Conservation (phyloP, 208 protist genomes). For the Herpetomonas samuelpessoai region DNA sequence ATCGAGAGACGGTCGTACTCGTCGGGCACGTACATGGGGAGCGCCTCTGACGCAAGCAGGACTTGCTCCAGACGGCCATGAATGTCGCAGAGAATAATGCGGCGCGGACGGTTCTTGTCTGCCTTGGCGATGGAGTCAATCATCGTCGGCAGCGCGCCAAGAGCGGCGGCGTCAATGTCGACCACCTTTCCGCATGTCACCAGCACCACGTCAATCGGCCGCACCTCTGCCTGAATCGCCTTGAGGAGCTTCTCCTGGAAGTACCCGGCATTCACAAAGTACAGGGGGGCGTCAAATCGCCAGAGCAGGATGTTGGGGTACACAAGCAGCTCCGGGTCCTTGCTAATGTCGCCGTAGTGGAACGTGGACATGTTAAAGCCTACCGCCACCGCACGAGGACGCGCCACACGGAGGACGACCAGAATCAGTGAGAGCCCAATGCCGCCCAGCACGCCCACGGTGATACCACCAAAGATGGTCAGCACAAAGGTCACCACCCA, state of each 20-base stretch:
- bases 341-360: slow-evolving; percentile 44
- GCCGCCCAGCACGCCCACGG: slow-evolving; percentile 46
- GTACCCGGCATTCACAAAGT: slow-evolving; percentile 50
- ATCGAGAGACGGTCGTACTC: slow-evolving; percentile 44
- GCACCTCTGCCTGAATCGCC: slow-evolving; percentile 34
- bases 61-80: slow-evolving; percentile 51
- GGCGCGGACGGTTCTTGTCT: slow-evolving; percentile 21
- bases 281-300: slow-evolving; percentile 59
- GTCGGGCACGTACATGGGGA: slow-evolving; percentile 46
- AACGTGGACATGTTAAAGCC: slow-evolving; percentile 53
- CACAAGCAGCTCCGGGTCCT: slow-evolving; percentile 57
- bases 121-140: slow-evolving; percentile 22
- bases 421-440: slow-evolving; percentile 49
- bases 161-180: slow-evolving; percentile 48
- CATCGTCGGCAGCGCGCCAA: slow-evolving; percentile 24
- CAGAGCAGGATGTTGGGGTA: slow-evolving; percentile 63
- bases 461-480: slow-evolving; percentile 48
- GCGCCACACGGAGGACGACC: slow-evolving; percentile 57
- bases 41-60: slow-evolving; percentile 25
- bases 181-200: slow-evolving; percentile 49
- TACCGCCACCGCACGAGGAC: slow-evolving; percentile 42
- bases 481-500: slow-evolving; percentile 56
- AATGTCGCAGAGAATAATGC: slow-evolving; percentile 48
- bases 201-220: slow-evolving; percentile 45
- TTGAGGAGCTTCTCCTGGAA: slow-evolving; percentile 40